Conservation (phyloP, 2,329 filamentous ascomycete species). For the Magnaporthiopsis incrustans region DNA sequence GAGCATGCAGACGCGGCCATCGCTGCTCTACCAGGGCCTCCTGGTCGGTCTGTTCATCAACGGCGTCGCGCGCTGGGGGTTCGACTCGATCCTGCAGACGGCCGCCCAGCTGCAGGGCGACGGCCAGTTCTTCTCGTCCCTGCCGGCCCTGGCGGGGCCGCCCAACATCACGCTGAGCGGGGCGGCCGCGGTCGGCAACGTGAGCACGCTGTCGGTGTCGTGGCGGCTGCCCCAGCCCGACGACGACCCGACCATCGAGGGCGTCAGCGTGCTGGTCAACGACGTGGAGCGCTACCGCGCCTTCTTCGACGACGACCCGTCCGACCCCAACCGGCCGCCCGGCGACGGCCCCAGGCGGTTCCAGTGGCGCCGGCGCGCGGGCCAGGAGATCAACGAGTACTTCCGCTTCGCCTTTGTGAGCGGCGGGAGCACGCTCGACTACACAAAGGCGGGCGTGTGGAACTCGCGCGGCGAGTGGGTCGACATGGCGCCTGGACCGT, state of each 20-base stretch:
- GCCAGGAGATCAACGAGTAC: conserved; percentile 48
- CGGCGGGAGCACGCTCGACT: conserved; percentile 58
- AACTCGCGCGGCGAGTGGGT: conserved; percentile 55
- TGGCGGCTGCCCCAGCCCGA: conserved; percentile 35
- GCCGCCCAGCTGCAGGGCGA: conserved; percentile 63
- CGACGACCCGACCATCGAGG: conserved; percentile 51
- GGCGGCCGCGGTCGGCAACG: conserved; percentile 20
- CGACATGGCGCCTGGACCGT: conserved; percentile 56
- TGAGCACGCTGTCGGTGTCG: conserved; percentile 58
- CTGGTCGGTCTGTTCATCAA: conserved; percentile 90
- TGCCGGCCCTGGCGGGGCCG: conserved; percentile 37
- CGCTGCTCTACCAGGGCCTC: conserved; percentile 80
- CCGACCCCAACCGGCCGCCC: conserved; percentile 4
- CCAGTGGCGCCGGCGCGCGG: conserved; percentile 50
- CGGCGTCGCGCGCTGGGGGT: conserved; percentile 89
- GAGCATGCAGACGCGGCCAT: conserved; percentile 76
- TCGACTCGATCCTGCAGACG: conserved; percentile 81
- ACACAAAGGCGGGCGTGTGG: conserved; percentile 70
- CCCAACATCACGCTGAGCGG: conserved; percentile 35
- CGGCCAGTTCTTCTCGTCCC: conserved; percentile 51
- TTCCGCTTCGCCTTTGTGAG: conserved; percentile 70
- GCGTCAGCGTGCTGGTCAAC: conserved; percentile 73
- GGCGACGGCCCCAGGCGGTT: conserved; percentile 32
- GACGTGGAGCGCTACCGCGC: conserved; percentile 75
- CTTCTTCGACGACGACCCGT: conserved; percentile 51